phyloP scores from a whole-genome alignment of 2,329 filamentous ascomycete genomes.

The Metarhizium brunneum region DNA sequence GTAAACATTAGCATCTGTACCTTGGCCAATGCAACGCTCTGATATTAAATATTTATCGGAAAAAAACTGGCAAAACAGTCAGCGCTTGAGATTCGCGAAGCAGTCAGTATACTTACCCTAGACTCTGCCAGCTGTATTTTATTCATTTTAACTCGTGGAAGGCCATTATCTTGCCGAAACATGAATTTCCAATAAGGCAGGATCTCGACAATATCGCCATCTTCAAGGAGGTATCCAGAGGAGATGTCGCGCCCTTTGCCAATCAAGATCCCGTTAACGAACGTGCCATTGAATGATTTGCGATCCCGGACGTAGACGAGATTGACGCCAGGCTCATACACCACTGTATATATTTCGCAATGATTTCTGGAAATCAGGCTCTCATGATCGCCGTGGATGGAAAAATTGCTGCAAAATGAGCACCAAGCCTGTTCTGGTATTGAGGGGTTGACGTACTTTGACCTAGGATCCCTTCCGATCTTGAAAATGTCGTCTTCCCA shows the following conservation, averaged over 20 bases:
- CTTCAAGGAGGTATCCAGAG: conserved; percentile 36
- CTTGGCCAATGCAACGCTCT: conserved; percentile 26
- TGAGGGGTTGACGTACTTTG: conserved; percentile 18
- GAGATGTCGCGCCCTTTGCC: conserved; percentile 28
- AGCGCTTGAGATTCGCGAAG: neutral
- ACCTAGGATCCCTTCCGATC: conserved; percentile 24
- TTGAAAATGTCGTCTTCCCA: conserved; percentile 22
- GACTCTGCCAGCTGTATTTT: conserved; percentile 22
- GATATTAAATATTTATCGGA: conserved; percentile 23
- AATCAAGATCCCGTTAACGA: conserved; percentile 37
- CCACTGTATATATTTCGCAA: conserved; percentile 45
- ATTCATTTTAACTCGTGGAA: conserved; percentile 14
- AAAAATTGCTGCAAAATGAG: conserved; percentile 20
- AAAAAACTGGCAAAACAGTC: conserved; percentile 16
- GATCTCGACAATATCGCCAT: conserved; percentile 40
- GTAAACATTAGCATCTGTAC: conserved; percentile 27
- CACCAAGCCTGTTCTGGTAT: neutral
- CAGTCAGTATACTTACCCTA: conserved; percentile 14
- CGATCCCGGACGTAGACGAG: conserved; percentile 48
- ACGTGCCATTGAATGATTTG: conserved; percentile 44
- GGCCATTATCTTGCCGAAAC: conserved; percentile 19
- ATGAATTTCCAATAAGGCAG: conserved; percentile 28
- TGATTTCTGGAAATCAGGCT: conserved; percentile 41
- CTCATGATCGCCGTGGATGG: conserved; percentile 26
- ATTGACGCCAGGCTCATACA: conserved; percentile 34